Conservation (phyloP, 169 alveolate genomes). For the Eimeria nieschulzi region DNA sequence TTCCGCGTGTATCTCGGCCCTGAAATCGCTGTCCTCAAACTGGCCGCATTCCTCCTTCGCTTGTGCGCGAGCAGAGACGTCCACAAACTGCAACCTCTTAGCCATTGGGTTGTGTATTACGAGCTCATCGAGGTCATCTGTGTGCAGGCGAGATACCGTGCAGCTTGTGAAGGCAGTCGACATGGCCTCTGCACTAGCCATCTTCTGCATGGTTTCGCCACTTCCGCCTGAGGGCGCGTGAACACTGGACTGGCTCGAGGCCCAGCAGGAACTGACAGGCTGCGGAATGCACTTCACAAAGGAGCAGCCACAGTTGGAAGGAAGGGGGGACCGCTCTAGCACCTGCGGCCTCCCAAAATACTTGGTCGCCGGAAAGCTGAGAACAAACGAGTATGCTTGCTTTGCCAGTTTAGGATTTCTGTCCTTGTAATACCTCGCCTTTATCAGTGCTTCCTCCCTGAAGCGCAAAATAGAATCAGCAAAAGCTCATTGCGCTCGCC, state of each 20-base stretch:
- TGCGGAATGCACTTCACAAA: conserved; percentile 59
- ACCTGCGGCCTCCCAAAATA: neutral
- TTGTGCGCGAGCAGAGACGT: conserved; percentile 2
- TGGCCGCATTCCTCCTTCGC: conserved; percentile 11
- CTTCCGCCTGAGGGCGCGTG: neutral
- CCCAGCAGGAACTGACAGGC: conserved; percentile 57
- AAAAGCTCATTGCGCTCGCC: neutral
- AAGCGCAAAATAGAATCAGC: neutral
- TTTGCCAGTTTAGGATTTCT: conserved; percentile 65
- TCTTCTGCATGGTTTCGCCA: conserved; percentile 35
- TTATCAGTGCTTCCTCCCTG: conserved; percentile 73
- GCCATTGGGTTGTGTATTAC: conserved; percentile 42
- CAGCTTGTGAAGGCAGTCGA: conserved; percentile 71
- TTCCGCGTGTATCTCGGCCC: conserved; percentile 67
- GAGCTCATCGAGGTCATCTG: conserved; percentile 69
- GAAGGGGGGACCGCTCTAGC: neutral
- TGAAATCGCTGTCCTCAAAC: conserved; percentile 47
- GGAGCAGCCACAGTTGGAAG: conserved; percentile 51
- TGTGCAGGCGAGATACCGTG: conserved; percentile 64
- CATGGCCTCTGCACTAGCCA: conserved; percentile 50
- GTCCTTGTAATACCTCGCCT: conserved; percentile 72
- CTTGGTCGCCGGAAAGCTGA: conserved; percentile 12
- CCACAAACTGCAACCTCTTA: neutral
- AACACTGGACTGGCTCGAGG: conserved; percentile 13
- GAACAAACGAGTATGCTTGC: conserved; percentile 67